These are phyloP conservation scores for Capronia epimyces DNA, from an alignment of 2,329 filamentous ascomycete species.

Conservation along the genomic window DNA sequence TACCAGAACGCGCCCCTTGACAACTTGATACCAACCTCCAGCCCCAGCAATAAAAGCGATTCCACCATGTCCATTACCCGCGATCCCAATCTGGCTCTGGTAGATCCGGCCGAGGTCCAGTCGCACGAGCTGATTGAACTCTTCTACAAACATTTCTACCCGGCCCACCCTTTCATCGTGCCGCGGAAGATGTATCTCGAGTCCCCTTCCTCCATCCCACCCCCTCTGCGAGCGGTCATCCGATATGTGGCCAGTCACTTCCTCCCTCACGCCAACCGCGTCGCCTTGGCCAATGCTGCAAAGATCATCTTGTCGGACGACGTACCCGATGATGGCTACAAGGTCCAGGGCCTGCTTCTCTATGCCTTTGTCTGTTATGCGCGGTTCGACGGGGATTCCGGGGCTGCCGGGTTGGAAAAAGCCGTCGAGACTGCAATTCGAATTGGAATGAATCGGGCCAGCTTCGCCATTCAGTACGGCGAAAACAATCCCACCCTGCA, in stretches of 20 bases:
- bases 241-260: constrained; percentile 55
- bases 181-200: constrained; percentile 39
- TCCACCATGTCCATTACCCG: constrained; percentile 17
- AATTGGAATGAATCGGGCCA: constrained; percentile 66
- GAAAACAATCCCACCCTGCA: constrained; percentile 63
- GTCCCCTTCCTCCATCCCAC: constrained; percentile 38
- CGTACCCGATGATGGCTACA: constrained; percentile 31
- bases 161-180: constrained; percentile 53
- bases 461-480: constrained; percentile 44
- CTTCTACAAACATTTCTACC: constrained; percentile 53
- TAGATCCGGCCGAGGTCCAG: constrained; percentile 1
- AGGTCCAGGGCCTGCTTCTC: constrained; percentile 37
- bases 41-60: constrained; percentile 21
- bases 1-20: constrained; percentile 12
- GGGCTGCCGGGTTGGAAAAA: constrained; percentile 48
- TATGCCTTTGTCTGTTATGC: constrained; percentile 36
- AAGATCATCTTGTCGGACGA: constrained; percentile 28
- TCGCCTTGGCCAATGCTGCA: constrained; percentile 29
- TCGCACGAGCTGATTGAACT: constrained; percentile 44
- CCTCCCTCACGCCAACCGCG: constrained; percentile 37
- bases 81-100: constrained; percentile 15
- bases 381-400: constrained; percentile 34
- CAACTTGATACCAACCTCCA: constrained; percentile 1
- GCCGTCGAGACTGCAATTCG: constrained; percentile 68
- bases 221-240: constrained; percentile 50